These are phyloP conservation scores for Backusella sp. DNA, from an alignment of 192 early-diverging fungal genomes.

Conservation along the genomic window DNA sequence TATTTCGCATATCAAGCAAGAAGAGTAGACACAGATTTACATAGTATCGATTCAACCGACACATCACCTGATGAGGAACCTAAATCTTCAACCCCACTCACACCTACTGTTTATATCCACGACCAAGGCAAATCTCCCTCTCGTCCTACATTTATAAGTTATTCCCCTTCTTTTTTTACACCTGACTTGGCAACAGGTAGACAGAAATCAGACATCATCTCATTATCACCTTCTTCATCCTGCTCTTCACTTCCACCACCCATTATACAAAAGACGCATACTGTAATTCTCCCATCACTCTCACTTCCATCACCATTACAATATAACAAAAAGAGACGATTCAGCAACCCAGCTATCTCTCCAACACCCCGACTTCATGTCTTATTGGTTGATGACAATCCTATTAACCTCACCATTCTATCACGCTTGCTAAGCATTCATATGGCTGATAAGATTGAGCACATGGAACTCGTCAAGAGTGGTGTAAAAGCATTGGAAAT, in stretches of 20 bases:
- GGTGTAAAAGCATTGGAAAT: conserved; percentile 51
- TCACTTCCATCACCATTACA: conserved; percentile 17
- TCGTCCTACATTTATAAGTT: conserved; percentile 1
- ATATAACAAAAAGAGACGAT: not conserved
- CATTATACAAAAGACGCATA: not conserved
- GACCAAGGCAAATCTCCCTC: not conserved
- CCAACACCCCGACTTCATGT: conserved; percentile 22
- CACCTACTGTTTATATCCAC: conserved; percentile 14
- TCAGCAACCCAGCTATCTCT: not conserved
- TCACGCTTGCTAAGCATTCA: conserved; percentile 55
- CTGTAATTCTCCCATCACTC: not conserved
- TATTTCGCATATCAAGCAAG: conserved; percentile 19
- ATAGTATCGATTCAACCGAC: not conserved
- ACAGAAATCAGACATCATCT: not conserved
- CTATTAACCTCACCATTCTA: conserved; percentile 61
- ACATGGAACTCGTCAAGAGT: conserved; percentile 44
- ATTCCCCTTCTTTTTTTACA: conserved; percentile 1
- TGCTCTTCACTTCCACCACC: conserved; percentile 14
- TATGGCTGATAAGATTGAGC: conserved; percentile 43
- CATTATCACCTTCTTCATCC: conserved; percentile 6
- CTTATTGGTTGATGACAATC: conserved; percentile 68
- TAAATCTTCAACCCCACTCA: conserved; percentile 5
- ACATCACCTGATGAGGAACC: not conserved
- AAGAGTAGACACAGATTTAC: not conserved
- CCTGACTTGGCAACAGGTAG: not conserved